These are phyloP conservation scores for Coemansia sp. DNA, from an alignment of 192 early-diverging fungal genomes.

Conservation along the genomic window DNA sequence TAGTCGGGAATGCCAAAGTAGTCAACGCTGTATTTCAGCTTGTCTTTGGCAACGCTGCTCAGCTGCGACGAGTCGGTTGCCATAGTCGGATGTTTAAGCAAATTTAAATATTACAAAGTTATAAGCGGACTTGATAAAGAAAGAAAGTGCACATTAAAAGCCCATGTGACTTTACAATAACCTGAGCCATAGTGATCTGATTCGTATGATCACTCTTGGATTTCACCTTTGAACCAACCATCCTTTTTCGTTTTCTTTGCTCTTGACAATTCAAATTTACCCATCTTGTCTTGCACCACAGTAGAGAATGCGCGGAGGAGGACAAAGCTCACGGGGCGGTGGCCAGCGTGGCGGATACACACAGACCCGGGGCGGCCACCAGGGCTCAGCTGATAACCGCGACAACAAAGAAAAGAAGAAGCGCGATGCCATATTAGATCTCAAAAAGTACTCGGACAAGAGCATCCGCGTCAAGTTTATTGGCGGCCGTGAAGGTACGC, in stretches of 20 bases:
- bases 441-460: slow-evolving; percentile 92
- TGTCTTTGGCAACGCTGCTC: too few species aligned
- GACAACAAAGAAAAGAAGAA: slow-evolving; percentile 61
- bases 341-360: slow-evolving; percentile 54
- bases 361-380: slow-evolving; percentile 53
- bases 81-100: too few species aligned
- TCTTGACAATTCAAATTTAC: background rate
- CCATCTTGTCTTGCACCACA: background rate
- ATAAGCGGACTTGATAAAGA: too few species aligned
- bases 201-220: background rate
- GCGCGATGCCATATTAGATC: slow-evolving; percentile 91
- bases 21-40: too few species aligned
- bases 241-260: background rate
- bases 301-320: slow-evolving; percentile 48
- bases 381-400: slow-evolving; percentile 50
- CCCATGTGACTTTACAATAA: too few species aligned
- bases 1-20: too few species aligned
- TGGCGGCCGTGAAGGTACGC: slow-evolving; percentile 87
- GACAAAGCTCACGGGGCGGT: slow-evolving; percentile 54
- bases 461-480: slow-evolving; percentile 89
- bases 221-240: background rate
- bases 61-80: too few species aligned
- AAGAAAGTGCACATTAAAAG: too few species aligned
- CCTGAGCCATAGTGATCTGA: background rate
- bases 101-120: too few species aligned